These are phyloP conservation scores for Dothideomycetidae sp. DNA, from an alignment of 2,329 filamentous ascomycete species.

Conservation along the genomic window DNA sequence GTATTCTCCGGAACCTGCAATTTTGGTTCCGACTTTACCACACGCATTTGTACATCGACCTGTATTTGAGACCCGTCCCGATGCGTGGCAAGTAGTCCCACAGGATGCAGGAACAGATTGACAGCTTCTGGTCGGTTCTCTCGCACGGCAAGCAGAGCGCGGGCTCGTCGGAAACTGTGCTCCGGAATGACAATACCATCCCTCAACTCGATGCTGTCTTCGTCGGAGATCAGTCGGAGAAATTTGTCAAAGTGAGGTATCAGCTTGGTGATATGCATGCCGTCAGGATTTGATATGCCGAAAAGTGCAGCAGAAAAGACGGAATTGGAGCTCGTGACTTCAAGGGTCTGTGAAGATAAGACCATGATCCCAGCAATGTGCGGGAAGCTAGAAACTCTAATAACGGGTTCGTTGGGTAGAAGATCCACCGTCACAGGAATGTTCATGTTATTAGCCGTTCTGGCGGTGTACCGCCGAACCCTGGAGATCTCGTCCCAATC, in stretches of 20 bases:
- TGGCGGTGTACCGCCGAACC: conserved; percentile 70
- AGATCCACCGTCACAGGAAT: conserved; percentile 75
- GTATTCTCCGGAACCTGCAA: conserved; percentile 44
- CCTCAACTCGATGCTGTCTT: conserved; percentile 67
- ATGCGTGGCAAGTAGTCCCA: conserved; percentile 72
- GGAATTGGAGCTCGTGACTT: conserved; percentile 83
- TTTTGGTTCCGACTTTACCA: conserved; percentile 76
- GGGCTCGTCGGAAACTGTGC: conserved; percentile 82
- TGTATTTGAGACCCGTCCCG: conserved; percentile 84
- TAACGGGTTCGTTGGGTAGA: conserved; percentile 50
- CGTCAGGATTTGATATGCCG: conserved; percentile 71
- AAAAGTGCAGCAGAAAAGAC: conserved; percentile 90
- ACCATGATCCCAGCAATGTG: conserved; percentile 97
- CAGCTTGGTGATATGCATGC: conserved; percentile 61
- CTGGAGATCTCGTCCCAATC: conserved; percentile 63
- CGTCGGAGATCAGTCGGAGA: conserved; percentile 64
- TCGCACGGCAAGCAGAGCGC: conserved; percentile 67
- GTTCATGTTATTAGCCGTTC: conserved; percentile 60
- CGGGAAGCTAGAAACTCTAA: conserved; percentile 85
- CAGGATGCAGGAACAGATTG: conserved; percentile 66
- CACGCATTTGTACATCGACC: conserved; percentile 91
- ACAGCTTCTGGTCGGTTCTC: conserved; percentile 67
- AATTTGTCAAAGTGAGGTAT: conserved; percentile 81
- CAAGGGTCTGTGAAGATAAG: conserved; percentile 61
- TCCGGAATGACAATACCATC: conserved; percentile 97